Evolutionary conservation across 2,329 filamentous ascomycete genomes (phyloP).

Genomic region (Leptographium radiaticola): DNA sequence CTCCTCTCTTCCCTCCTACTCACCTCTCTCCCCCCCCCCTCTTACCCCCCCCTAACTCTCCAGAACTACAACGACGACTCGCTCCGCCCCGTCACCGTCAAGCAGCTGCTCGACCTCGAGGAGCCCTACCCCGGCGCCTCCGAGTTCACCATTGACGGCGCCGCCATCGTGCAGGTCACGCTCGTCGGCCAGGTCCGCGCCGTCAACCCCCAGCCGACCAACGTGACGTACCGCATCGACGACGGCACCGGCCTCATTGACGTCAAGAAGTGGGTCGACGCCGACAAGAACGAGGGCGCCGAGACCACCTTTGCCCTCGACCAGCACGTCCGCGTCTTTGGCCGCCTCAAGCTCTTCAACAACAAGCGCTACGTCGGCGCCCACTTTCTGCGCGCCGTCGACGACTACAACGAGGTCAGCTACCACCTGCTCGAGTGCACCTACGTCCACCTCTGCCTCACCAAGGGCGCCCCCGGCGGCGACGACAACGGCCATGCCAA

Average conservation of each 20-base stretch:
- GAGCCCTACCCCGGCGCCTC: slow-evolving; percentile 53
- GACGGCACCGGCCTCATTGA: slow-evolving; percentile 90
- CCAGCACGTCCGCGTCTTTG: slow-evolving; percentile 75
- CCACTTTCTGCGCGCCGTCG: slow-evolving; percentile 66
- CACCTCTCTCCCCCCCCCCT: background rate
- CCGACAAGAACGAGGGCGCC: slow-evolving; percentile 34
- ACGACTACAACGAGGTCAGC: slow-evolving; percentile 83
- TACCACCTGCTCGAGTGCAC: slow-evolving; percentile 87
- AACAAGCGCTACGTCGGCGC: slow-evolving; percentile 72
- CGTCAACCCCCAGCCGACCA: slow-evolving; percentile 76
- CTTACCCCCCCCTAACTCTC: background rate
- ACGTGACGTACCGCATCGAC: slow-evolving; percentile 85
- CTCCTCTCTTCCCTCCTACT: background rate
- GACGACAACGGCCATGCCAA: slow-evolving; percentile 14
- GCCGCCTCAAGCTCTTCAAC: slow-evolving; percentile 71
- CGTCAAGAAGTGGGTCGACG: slow-evolving; percentile 76
- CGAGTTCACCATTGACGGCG: slow-evolving; percentile 73
- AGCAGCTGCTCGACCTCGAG: slow-evolving; percentile 77
- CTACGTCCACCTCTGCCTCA: slow-evolving; percentile 75
- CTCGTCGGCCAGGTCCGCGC: slow-evolving; percentile 85
- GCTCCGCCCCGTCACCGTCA: slow-evolving; percentile 86
- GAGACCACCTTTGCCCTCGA: slow-evolving; percentile 48
- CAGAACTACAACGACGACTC: slow-evolving; percentile 66
- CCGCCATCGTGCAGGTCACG: slow-evolving; percentile 61
- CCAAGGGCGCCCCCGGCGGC: slow-evolving; percentile 50